phyloP scores from a whole-genome alignment of 73 alveolate genomes.

The Durusdinium trenchii region DNA sequence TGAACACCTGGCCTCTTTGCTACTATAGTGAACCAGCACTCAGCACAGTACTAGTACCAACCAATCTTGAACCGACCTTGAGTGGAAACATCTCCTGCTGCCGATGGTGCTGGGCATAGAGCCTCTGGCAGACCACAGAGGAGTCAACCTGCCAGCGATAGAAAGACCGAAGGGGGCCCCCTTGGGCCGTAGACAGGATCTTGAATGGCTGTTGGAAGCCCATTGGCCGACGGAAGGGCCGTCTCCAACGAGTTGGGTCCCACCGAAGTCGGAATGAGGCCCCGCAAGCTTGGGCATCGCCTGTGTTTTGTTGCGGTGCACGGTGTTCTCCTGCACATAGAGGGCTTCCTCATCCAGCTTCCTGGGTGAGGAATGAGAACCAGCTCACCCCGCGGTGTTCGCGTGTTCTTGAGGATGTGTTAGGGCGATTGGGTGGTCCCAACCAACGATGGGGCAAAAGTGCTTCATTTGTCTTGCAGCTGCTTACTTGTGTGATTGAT shows the following conservation, averaged over 20 bases:
- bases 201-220: too few species aligned
- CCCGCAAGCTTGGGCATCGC: not conserved
- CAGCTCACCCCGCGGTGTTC: not conserved
- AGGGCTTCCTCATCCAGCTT: slow-evolving; percentile 3
- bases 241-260: too few species aligned
- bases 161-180: too few species aligned
- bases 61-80: not conserved
- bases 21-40: not conserved
- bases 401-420: not conserved
- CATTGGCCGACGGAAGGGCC: too few species aligned
- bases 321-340: not conserved
- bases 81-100: not conserved
- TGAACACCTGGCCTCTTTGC: too few species aligned
- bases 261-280: not conserved
- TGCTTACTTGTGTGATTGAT: not conserved
- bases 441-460: too few species aligned
- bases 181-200: too few species aligned
- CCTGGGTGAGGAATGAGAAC: not conserved
- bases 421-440: not conserved
- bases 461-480: too few species aligned
- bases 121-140: slow-evolving; percentile 46
- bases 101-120: slow-evolving; percentile 23
- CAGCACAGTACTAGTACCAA: not conserved
- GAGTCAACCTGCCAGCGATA: slow-evolving; percentile 25
- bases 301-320: not conserved